These are phyloP conservation scores for Clathrospora elynae DNA, from an alignment of 2,329 filamentous ascomycete species.

Conservation along the genomic window DNA sequence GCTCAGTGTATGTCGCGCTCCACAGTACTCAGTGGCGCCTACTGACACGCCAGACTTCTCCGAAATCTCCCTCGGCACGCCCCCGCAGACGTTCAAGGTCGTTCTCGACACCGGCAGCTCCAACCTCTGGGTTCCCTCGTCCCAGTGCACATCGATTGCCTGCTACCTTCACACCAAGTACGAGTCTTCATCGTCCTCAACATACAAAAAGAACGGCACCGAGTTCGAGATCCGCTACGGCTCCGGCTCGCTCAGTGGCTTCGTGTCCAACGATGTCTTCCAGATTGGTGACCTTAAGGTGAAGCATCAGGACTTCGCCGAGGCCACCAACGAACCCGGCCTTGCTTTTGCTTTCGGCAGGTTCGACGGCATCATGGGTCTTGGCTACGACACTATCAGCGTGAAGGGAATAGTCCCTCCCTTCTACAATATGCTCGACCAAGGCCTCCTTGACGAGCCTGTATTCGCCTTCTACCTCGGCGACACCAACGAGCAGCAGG, in stretches of 20 bases:
- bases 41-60: constrained; percentile 74
- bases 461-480: constrained; percentile 97
- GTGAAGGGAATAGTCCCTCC: constrained; percentile 94
- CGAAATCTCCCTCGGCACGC: constrained; percentile 89
- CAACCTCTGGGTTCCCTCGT: constrained; percentile 97
- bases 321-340: constrained; percentile 93
- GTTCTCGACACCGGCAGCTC: constrained; percentile 98
- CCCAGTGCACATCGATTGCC: constrained; percentile 89
- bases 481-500: constrained; percentile 69
- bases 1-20: constrained; percentile 78
- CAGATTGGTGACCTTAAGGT: constrained; percentile 87
- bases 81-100: constrained; percentile 96
- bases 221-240: constrained; percentile 94
- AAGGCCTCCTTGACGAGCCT: constrained; percentile 85
- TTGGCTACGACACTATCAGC: constrained; percentile 95
- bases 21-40: constrained; percentile 1
- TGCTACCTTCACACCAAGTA: constrained; percentile 98
- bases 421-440: constrained; percentile 94
- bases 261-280: constrained; percentile 86
- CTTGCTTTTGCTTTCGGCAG: constrained; percentile 96
- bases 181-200: constrained; percentile 85
- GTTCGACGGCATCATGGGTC: constrained; percentile 94
- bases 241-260: constrained; percentile 90
- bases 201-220: constrained; percentile 92
- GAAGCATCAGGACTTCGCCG: constrained; percentile 91